Conservation (phyloP, 2,329 filamentous ascomycete species). For the Diaporthe helianthi region DNA sequence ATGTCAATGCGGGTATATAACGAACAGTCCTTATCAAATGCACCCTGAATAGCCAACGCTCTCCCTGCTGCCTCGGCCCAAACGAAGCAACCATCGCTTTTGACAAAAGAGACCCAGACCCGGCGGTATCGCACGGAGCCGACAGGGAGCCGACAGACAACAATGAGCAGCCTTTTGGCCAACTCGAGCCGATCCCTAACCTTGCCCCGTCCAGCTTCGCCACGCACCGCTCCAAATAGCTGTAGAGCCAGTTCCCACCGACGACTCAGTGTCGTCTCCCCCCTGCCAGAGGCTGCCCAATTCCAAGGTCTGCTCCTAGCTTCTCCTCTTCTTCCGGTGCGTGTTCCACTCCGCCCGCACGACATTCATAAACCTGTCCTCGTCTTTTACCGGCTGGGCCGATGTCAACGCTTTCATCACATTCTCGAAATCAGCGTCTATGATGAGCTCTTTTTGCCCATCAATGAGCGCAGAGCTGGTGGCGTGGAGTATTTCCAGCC, state of each 20-base stretch:
- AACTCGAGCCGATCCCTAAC: constrained; percentile 15
- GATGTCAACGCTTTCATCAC: constrained; percentile 96
- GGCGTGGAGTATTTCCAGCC: constrained; percentile 88
- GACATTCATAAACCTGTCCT: constrained; percentile 86
- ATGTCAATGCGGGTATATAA: constrained; percentile 27
- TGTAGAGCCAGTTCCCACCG: constrained; percentile 5
- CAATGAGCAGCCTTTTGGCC: neutral
- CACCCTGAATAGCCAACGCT: constrained; percentile 24
- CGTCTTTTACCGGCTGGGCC: constrained; percentile 92
- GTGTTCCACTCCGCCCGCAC: constrained; percentile 81
- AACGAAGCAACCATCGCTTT: constrained; percentile 3
- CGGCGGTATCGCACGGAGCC: neutral
- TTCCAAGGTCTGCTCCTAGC: constrained; percentile 12
- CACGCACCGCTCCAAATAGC: constrained; percentile 18
- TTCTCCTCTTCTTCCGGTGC: constrained; percentile 55
- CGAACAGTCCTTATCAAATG: constrained; percentile 30
- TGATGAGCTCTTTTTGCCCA: constrained; percentile 83
- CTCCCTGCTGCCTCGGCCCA: constrained; percentile 1
- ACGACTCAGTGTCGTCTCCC: neutral
- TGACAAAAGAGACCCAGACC: constrained; percentile 27
- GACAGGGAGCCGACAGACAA: constrained; percentile 1
- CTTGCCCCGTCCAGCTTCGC: constrained; percentile 26
- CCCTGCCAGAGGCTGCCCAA: neutral
- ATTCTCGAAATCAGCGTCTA: constrained; percentile 96
- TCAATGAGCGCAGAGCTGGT: constrained; percentile 90